Evolutionary conservation across 2,329 filamentous ascomycete species (phyloP).

Genomic region (Tolypocladium endophyticum): DNA sequence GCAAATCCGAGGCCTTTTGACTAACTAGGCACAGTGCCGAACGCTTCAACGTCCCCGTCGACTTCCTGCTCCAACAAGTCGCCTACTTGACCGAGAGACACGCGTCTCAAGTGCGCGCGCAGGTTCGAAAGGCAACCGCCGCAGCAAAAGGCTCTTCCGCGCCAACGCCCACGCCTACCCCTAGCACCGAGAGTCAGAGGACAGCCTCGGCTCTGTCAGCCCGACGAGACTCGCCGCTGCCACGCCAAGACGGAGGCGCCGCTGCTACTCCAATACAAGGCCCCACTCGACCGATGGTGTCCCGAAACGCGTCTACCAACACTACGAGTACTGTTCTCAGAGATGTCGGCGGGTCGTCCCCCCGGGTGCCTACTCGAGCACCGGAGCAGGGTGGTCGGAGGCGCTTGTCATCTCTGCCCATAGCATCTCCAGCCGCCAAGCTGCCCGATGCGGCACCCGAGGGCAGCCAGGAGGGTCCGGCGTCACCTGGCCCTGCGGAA

Average conservation of each 20-base stretch:
- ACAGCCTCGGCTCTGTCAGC: slow-evolving; percentile 43
- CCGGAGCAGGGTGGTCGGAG: slow-evolving; percentile 21
- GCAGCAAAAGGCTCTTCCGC: slow-evolving; percentile 44
- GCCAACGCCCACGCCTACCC: slow-evolving; percentile 48
- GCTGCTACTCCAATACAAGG: slow-evolving; percentile 32
- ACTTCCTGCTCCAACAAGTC: slow-evolving; percentile 86
- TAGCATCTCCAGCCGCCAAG: slow-evolving; percentile 15
- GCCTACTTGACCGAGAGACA: slow-evolving; percentile 90
- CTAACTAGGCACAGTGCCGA: slow-evolving; percentile 44
- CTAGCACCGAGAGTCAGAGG: slow-evolving; percentile 36
- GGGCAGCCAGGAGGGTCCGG: slow-evolving; percentile 11
- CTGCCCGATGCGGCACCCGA: slow-evolving; percentile 11
- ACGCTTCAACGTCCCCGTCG: slow-evolving; percentile 72
- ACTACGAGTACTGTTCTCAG: slow-evolving; percentile 24
- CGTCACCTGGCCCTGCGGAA: slow-evolving; percentile 26
- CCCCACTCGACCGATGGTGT: slow-evolving; percentile 32
- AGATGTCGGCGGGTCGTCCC: slow-evolving; percentile 22
- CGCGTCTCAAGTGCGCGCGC: slow-evolving; percentile 77
- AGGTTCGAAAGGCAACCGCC: slow-evolving; percentile 68
- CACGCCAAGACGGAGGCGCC: slow-evolving; percentile 33
- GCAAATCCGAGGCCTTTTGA: slow-evolving; percentile 4
- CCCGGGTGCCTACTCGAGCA: slow-evolving; percentile 11
- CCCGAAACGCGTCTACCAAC: slow-evolving; percentile 37
- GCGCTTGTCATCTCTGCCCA: slow-evolving; percentile 34
- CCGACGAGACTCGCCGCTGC: slow-evolving; percentile 46